phyloP scores from a whole-genome alignment of 768 basidiomycete species.

The Porpolomopsis calyptriformis region DNA sequence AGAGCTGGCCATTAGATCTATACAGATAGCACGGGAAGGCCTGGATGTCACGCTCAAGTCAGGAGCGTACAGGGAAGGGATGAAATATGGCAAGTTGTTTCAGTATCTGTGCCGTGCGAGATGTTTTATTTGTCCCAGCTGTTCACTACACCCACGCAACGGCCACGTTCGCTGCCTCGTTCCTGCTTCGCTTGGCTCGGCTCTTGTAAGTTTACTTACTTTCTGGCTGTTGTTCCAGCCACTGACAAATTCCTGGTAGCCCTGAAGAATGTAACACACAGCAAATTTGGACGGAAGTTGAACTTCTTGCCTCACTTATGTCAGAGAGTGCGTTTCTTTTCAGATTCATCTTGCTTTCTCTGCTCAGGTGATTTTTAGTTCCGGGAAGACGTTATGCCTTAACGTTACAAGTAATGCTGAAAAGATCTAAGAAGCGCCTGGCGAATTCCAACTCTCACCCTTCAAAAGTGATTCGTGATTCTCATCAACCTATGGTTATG shows the following conservation, averaged over 20 bases:
- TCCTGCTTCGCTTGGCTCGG: conserved; percentile 75
- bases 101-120: conserved; percentile 3
- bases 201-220: conserved; percentile 55
- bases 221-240: too few species aligned
- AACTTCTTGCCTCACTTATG: conserved; percentile 65
- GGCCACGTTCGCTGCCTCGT: conserved; percentile 87
- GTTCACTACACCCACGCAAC: conserved; percentile 90
- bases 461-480: conserved; percentile 46
- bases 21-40: conserved; percentile 69
- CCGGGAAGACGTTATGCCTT: conserved; percentile 89
- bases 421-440: conserved; percentile 57
- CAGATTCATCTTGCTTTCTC: background rate
- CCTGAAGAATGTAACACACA: conserved; percentile 73
- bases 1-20: conserved; percentile 72
- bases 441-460: conserved; percentile 47
- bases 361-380: conserved; percentile 35
- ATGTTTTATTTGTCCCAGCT: conserved; percentile 30
- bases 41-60: conserved; percentile 81
- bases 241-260: too few species aligned
- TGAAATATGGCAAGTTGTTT: conserved; percentile 66
- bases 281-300: conserved; percentile 67
- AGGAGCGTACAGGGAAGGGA: conserved; percentile 76
- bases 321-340: conserved; percentile 51
- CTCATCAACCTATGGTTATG: conserved; percentile 39
- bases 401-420: conserved; percentile 83